Conservation (phyloP, 176 grass and related monocot species). For the Guadua angustifolia region DNA sequence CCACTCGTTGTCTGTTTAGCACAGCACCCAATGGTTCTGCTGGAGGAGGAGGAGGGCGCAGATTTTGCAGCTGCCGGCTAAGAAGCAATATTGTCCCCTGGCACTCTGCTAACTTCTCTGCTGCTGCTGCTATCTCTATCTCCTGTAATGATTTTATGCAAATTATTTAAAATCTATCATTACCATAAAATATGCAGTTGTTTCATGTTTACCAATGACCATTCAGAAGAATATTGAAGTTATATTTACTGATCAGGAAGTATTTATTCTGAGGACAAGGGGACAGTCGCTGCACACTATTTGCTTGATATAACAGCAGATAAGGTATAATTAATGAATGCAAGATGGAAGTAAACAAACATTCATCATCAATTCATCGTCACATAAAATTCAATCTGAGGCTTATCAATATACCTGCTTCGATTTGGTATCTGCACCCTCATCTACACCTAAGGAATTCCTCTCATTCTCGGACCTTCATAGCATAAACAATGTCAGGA, state of each 20-base stretch:
- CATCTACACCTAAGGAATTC: conserved; percentile 55
- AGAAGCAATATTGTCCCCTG: conserved; percentile 93
- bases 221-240: background rate
- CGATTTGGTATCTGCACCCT: conserved; percentile 62
- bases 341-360: background rate
- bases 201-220: background rate
- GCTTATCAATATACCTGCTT: conserved; percentile 61
- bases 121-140: conserved; percentile 79
- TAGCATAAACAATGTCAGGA: conserved; percentile 51
- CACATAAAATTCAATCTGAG: background rate
- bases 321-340: background rate
- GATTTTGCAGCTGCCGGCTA: conserved; percentile 79
- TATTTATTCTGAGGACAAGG: background rate
- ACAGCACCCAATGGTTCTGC: conserved; percentile 57
- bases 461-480: conserved; percentile 64
- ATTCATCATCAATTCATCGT: background rate
- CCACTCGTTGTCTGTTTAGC: conserved; percentile 55
- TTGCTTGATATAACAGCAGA: background rate
- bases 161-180: background rate
- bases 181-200: background rate
- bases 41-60: conserved; percentile 66
- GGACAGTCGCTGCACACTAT: background rate
- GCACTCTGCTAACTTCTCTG: conserved; percentile 93
- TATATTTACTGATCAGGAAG: no score
- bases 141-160: conserved; percentile 57